These are phyloP conservation scores for Elaeagnus macrophylla DNA, from an alignment of 306 rosid genomes.

Conservation along the genomic window DNA sequence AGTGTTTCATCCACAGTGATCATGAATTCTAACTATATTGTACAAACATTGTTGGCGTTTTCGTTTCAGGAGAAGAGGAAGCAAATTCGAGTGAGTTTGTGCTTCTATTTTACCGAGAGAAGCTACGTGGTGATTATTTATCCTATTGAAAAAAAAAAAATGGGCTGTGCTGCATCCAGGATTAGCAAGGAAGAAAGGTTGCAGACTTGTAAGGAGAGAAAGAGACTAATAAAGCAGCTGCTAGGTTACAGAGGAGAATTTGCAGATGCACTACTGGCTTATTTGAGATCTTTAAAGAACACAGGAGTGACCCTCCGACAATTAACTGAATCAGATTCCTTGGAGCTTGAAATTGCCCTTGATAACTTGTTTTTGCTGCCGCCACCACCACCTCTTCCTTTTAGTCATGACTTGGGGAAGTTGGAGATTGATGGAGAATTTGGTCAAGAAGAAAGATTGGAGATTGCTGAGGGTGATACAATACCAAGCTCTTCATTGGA, in stretches of 20 bases:
- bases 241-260: slow-evolving; percentile 55
- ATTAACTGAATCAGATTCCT: slow-evolving; percentile 65
- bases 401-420: slow-evolving; percentile 42
- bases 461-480: slow-evolving; percentile 22
- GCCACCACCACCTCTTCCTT: slow-evolving; percentile 66
- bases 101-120: too few relatives aligned
- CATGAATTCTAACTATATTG: too few relatives aligned
- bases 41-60: too few relatives aligned
- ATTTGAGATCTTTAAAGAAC: slow-evolving; percentile 63
- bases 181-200: slow-evolving; percentile 59
- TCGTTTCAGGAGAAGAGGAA: too few relatives aligned
- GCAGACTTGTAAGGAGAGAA: slow-evolving; percentile 65
- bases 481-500: slow-evolving; percentile 22
- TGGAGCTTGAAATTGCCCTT: slow-evolving; percentile 51
- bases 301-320: slow-evolving; percentile 81
- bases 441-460: slow-evolving; percentile 29
- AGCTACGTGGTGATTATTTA: too few relatives aligned
- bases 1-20: too few relatives aligned
- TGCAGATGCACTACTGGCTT: slow-evolving; percentile 63
- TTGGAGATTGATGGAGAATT: slow-evolving; percentile 13
- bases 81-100: too few relatives aligned
- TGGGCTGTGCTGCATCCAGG: slow-evolving; percentile 82
- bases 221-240: slow-evolving; percentile 64
- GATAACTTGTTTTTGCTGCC: slow-evolving; percentile 37
- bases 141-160: slow-evolving; percentile 6